phyloP scores from a whole-genome alignment of 345 rosid genomes.

The Combretum micranthum region DNA sequence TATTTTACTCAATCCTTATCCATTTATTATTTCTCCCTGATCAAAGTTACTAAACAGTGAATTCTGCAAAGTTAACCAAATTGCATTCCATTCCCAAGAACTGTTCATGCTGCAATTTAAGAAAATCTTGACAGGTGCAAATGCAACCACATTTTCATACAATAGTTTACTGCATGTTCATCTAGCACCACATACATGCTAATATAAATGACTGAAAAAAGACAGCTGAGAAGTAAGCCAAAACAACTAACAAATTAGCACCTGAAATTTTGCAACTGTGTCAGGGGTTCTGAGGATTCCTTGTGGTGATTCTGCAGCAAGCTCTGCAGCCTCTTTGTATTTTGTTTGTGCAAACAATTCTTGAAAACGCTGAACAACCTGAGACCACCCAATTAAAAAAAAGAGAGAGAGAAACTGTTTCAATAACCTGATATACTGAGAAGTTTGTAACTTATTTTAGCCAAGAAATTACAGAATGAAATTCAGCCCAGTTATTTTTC shows the following conservation, averaged over 20 bases:
- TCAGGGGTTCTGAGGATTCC: constrained; percentile 97
- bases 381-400: constrained; percentile 22
- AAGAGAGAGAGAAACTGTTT: background rate
- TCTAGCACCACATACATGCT: background rate
- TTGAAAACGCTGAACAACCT: constrained; percentile 99
- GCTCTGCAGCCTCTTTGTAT: constrained; percentile 99
- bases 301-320: constrained; percentile 98
- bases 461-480: background rate
- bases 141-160: too few species aligned
- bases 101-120: too few species aligned
- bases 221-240: background rate
- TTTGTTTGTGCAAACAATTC: constrained; percentile 95
- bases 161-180: too few species aligned
- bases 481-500: too few species aligned
- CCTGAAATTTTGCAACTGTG: constrained; percentile 98
- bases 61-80: too few species aligned
- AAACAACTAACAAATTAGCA: constrained; percentile 17
- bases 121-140: too few species aligned
- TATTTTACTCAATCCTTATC: too few species aligned
- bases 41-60: too few species aligned
- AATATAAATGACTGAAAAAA: background rate
- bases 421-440: background rate
- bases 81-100: too few species aligned
- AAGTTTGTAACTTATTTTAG: background rate
- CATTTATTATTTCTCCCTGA: too few species aligned